Conservation (phyloP, 768 basidiomycete species). For the Termitomyces sp. region DNA sequence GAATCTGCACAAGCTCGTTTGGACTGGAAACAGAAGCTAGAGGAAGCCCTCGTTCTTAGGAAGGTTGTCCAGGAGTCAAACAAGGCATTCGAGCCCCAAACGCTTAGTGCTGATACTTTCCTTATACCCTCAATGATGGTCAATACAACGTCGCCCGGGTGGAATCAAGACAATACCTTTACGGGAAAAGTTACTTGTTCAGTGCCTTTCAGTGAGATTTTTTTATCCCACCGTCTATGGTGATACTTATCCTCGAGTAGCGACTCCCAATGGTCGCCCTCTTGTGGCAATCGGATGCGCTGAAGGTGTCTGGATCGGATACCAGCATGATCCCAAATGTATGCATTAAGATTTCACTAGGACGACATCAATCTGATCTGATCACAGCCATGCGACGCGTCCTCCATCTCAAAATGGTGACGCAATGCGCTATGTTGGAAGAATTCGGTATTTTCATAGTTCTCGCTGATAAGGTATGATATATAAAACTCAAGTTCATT, state of each 20-base stretch:
- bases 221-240: background rate
- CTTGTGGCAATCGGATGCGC: conserved; percentile 93
- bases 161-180: conserved; percentile 70
- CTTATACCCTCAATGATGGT: conserved; percentile 61
- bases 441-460: conserved; percentile 97
- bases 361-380: background rate
- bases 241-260: conserved; percentile 32
- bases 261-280: conserved; percentile 77
- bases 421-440: conserved; percentile 93
- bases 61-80: conserved; percentile 88
- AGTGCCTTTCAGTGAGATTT: conserved; percentile 78
- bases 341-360: conserved; percentile 17
- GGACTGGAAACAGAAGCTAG: conserved; percentile 88
- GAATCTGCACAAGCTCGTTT: conserved; percentile 68
- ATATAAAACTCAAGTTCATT: background rate
- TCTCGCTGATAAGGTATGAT: conserved; percentile 82
- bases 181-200: conserved; percentile 91
- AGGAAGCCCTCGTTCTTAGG: conserved; percentile 82
- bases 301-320: conserved; percentile 97
- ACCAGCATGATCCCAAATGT: conserved; percentile 87
- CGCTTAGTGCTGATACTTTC: conserved; percentile 86
- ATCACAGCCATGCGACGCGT: conserved; percentile 82
- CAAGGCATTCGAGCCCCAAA: conserved; percentile 92
- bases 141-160: conserved; percentile 45
- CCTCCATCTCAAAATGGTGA: conserved; percentile 88